Conservation (phyloP, 306 rosid species). For the Comarum palustre region DNA sequence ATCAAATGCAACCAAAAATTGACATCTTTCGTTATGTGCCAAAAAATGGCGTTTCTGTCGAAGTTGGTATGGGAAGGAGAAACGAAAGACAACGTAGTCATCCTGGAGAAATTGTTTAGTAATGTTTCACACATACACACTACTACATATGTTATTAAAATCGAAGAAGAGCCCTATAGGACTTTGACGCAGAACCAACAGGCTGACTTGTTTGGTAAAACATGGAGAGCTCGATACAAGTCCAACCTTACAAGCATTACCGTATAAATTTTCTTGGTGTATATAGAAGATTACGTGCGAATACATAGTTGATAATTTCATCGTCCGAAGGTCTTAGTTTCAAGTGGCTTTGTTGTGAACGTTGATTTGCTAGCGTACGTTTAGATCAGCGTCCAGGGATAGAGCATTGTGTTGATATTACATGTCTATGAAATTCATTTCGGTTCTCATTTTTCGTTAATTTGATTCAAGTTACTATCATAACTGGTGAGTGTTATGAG, state of each 20-base stretch:
- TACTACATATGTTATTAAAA: background rate
- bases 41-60: constrained; percentile 3
- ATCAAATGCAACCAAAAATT: constrained; percentile 9
- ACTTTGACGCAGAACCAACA: constrained; percentile 2
- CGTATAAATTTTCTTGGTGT: background rate
- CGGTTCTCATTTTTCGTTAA: too few relatives aligned
- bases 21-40: constrained; percentile 3
- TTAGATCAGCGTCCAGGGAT: too few relatives aligned
- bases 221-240: background rate
- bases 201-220: constrained; percentile 26
- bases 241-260: constrained; percentile 23
- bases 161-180: too few relatives aligned
- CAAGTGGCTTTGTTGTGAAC: too few relatives aligned
- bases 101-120: background rate
- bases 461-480: too few relatives aligned
- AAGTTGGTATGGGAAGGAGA: constrained; percentile 2
- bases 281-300: background rate
- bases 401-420: too few relatives aligned
- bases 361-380: background rate
- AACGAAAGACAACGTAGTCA: background rate
- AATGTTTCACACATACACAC: background rate
- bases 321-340: too few relatives aligned
- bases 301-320: too few relatives aligned
- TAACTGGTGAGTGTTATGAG: background rate
- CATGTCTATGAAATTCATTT: background rate